Conservation (phyloP, 345 rosid genomes). For the Pistacia vera region DNA sequence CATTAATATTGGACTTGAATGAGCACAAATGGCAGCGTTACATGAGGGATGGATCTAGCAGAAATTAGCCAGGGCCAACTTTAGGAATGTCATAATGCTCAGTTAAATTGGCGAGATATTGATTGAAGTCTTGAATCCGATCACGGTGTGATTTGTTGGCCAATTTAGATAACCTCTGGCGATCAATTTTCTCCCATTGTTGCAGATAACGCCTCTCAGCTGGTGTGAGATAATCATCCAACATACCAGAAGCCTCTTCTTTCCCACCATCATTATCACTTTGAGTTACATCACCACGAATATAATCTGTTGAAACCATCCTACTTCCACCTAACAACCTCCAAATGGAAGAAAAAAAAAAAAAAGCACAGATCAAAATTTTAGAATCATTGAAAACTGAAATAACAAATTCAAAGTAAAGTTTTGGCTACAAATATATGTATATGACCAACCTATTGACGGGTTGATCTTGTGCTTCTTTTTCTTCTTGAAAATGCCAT, state of each 20-base stretch:
- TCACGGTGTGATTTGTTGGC: slow-evolving; percentile 85
- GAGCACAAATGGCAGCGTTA: background rate
- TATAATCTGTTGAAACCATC: background rate
- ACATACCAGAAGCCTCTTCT: slow-evolving; percentile 21
- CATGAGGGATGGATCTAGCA: background rate
- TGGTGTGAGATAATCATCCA: slow-evolving; percentile 59
- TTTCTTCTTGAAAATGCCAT: slow-evolving; percentile 20
- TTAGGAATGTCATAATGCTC: slow-evolving; percentile 91
- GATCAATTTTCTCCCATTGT: slow-evolving; percentile 68
- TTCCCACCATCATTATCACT: slow-evolving; percentile 9
- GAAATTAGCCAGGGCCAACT: slow-evolving; percentile 81
- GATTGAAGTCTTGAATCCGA: slow-evolving; percentile 83
- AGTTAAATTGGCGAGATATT: slow-evolving; percentile 88
- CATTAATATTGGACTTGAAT: no score
- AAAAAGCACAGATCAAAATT: background rate
- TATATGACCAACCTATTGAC: background rate
- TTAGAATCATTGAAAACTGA: background rate
- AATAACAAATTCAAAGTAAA: background rate
- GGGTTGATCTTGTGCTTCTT: slow-evolving; percentile 14
- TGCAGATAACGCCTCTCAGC: slow-evolving; percentile 75
- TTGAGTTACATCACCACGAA: background rate
- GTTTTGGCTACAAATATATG: background rate
- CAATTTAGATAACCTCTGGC: slow-evolving; percentile 64
- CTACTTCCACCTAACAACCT: slow-evolving; percentile 20
- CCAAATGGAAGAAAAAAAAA: background rate